Percentiles rank a stretch among this genome's conserved stretches.
Conservation (phyloP, 1,284 basidiomycete species). For the Cryptococcus sp. region DNA sequence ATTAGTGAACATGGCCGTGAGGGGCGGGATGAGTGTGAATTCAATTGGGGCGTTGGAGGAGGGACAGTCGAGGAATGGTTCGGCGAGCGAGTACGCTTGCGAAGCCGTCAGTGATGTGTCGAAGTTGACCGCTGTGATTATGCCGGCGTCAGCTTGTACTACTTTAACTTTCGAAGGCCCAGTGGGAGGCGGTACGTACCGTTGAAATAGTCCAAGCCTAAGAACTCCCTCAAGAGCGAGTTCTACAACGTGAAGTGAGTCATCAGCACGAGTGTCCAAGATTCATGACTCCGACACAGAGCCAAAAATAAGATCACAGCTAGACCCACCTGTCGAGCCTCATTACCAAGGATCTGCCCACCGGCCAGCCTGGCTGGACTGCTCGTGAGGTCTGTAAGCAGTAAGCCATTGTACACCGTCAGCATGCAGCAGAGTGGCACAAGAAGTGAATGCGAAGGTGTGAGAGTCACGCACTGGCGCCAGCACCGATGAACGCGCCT, state of each 20-base stretch:
- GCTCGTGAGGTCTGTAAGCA: slow-evolving; percentile 11
- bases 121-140: slow-evolving; percentile 19
- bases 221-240: slow-evolving; percentile 16
- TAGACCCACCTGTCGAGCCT: slow-evolving; percentile 16
- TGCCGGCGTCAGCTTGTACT: not conserved
- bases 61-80: slow-evolving; percentile 22
- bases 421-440: not conserved
- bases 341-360: slow-evolving; percentile 20
- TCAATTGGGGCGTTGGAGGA: slow-evolving; percentile 25
- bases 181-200: slow-evolving; percentile 9
- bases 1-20: slow-evolving; percentile 21
- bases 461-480: slow-evolving; percentile 13
- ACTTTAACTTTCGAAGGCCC: not conserved
- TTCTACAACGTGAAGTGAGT: slow-evolving; percentile 1
- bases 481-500: slow-evolving; percentile 25
- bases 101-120: slow-evolving; percentile 25
- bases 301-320: not conserved
- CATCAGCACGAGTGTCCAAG: too few relatives aligned
- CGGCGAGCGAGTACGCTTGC: slow-evolving; percentile 22
- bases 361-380: slow-evolving; percentile 14
- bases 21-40: slow-evolving; percentile 21
- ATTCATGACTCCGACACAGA: not conserved
- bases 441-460: not conserved
- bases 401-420: not conserved
- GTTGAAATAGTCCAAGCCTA: slow-evolving; percentile 24